Evolutionary conservation across 2,329 filamentous ascomycete species (phyloP).

Genomic region (Botryotinia calthae): DNA sequence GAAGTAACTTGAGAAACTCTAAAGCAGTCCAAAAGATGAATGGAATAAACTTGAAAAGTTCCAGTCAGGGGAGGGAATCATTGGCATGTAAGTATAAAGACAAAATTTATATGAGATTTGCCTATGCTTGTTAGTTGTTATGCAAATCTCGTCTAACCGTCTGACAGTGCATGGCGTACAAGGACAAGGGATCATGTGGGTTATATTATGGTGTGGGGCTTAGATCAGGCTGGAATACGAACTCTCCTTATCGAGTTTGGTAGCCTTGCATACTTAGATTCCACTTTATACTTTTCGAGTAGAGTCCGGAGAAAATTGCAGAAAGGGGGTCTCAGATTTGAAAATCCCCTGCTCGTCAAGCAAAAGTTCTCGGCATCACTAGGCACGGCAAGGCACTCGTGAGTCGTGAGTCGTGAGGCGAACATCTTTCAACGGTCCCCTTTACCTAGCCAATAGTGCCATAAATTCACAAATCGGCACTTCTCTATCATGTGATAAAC

Average conservation of each 20-base stretch:
- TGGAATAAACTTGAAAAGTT: neutral
- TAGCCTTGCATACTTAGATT: neutral
- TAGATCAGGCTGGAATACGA: neutral
- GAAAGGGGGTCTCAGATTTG: neutral
- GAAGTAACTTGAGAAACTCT: neutral
- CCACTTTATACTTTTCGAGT: neutral
- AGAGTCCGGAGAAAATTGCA: neutral
- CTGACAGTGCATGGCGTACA: neutral
- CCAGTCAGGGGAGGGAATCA: neutral
- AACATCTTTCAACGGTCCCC: neutral
- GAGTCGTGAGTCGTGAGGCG: neutral
- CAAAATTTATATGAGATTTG: neutral
- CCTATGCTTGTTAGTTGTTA: neutral
- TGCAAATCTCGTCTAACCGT: neutral
- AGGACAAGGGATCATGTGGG: slow-evolving; percentile 3
- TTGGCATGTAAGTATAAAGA: neutral
- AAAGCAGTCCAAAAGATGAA: neutral
- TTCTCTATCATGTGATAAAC: neutral
- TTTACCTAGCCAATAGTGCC: neutral
- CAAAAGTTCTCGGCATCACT: neutral
- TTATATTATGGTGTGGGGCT: neutral
- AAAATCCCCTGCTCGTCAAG: neutral
- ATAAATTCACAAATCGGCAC: no score
- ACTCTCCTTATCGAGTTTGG: neutral
- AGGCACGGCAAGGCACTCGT: neutral